Evolutionary conservation across 345 rosid species (phyloP), one percentile per base, ranked within the genome.

Genomic region (Populus simonii): DNA sequence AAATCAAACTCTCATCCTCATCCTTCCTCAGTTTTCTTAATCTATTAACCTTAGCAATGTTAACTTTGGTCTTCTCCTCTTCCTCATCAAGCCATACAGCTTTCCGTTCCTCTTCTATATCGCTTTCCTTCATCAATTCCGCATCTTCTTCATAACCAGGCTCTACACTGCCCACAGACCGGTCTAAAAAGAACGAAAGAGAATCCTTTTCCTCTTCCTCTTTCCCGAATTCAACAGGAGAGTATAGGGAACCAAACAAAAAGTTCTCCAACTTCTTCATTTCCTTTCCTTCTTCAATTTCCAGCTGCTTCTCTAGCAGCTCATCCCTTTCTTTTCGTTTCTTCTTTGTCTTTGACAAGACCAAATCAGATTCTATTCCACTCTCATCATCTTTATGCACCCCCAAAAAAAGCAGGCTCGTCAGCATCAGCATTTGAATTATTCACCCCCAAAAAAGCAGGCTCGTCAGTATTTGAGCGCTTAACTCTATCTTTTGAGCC

Each of bases 51-150:
- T 73, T 80, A 57, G 91, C 87, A 67, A 93, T 92, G 72, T 93
- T 82, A 43, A 96, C 59, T 23, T 53, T 82, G 6, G 89, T 68
- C 67, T 81, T 76, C 72, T 85, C 89, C 87, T 96, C 98, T 85
- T 96, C 99, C 66, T 96, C 97, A 78, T 96, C 99, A 53, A 88
- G 92, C 98, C 99, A 96, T 2, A 78, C 97, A 68, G 98, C 88
- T 80, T 87, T 85, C 79, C 87, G 88, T 74, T 74, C 85, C 76
- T 83, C 90, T 59, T 81, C 93, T 43, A 73, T 87, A 51, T 84
- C 77, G 61, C 78, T 74, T 45, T 74, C 63, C 49, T 84, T 92
- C 1, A 67, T 73, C 39, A 82, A 81, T 72, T 73, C 85, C 0
- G 74, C 82, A 70, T 86, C 87, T 72, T 84, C 88, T 55, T 89